Evolutionary conservation across 805 yeast species (phyloP).

Genomic region (Teunomyces aglyptinius): DNA sequence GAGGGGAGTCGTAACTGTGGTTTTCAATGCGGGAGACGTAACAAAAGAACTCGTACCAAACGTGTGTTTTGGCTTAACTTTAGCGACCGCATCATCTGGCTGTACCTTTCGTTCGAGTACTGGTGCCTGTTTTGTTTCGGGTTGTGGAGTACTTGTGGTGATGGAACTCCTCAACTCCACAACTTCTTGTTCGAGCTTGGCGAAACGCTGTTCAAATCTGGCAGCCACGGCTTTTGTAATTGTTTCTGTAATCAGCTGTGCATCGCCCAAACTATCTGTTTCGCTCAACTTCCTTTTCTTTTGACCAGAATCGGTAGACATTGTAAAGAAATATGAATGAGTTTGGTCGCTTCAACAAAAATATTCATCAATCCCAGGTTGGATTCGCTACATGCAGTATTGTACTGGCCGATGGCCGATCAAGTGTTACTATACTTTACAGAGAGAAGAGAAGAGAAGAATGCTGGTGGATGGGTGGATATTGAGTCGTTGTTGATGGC

Average conservation of each 20-base stretch:
- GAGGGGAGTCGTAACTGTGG: conserved; percentile 8
- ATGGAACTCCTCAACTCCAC: conserved; percentile 10
- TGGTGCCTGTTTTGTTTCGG: not conserved
- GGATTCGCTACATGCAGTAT: too few relatives aligned
- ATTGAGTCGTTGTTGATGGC: too few relatives aligned
- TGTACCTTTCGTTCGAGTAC: conserved; percentile 1
- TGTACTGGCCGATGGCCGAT: too few relatives aligned
- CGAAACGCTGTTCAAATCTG: conserved; percentile 15
- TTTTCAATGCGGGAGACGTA: conserved; percentile 3
- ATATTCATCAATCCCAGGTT: too few relatives aligned
- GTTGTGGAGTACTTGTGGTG: not conserved
- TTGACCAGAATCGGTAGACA: not conserved
- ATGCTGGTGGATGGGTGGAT: too few relatives aligned
- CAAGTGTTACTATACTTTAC: too few relatives aligned
- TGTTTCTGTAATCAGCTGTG: not conserved
- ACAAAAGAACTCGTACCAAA: conserved; percentile 14
- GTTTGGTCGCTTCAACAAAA: not conserved
- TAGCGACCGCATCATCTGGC: conserved; percentile 3
- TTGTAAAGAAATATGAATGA: not conserved
- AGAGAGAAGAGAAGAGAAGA: too few relatives aligned
- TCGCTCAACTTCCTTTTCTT: conserved; percentile 2
- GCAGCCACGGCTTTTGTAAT: conserved; percentile 2
- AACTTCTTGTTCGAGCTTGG: conserved; percentile 20
- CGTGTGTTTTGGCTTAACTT: conserved; percentile 10
- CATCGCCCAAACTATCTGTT: not conserved